Base-by-base conservation (phyloP, 108 stramenopile species). In the Asterionellopsis glacialis region DNA sequence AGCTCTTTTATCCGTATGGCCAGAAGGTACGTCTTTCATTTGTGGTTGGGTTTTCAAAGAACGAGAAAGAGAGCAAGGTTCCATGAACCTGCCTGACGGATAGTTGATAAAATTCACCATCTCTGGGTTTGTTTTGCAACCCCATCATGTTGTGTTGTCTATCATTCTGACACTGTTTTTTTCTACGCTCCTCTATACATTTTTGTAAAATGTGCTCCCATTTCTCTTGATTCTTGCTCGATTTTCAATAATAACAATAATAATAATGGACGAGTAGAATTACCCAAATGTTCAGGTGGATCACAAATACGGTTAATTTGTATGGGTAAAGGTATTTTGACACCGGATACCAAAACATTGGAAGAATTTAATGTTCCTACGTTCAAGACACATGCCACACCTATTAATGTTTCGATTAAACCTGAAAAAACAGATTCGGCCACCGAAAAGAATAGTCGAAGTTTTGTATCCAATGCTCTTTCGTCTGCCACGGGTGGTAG, bases 371-470 rank as follows among this genome's bases (percentile, higher is more conserved):
- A 83, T 55, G 70, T 93, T 23, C 91, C 91, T 39, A 76, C 83
- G 9, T 93, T 93, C 74, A 85, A 85, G 68, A 93, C 91, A 14
- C 91, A 93, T 69, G 74, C 91, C 28, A 93, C 91, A 59, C 91
- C 91, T 11, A 67, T 93, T 56, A 93, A 93, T 77, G 91, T 93
- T 14, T 63, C 82, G 40, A 77, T 93, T 9, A 62, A 63, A 60
- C 91, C 91, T 33, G 79, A 69, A 26, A 47, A 23, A 47, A 52
- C 43, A 14, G 48, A 19, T 9, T 61, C 53, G 9, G 54, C 56
- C 6, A 26, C 24, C 44, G 52, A 54, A 54, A 54, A 54, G 9
- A n/a, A 4, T 4, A 11, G 11, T 43, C 45, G 45, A 33, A 33
- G 33, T 47, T 21, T 19, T 21, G 45, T 47, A 9, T 19, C 16